Evolutionary conservation across 78 protist species (phyloP).

Genomic region (Dictyostelium purpureum): DNA sequence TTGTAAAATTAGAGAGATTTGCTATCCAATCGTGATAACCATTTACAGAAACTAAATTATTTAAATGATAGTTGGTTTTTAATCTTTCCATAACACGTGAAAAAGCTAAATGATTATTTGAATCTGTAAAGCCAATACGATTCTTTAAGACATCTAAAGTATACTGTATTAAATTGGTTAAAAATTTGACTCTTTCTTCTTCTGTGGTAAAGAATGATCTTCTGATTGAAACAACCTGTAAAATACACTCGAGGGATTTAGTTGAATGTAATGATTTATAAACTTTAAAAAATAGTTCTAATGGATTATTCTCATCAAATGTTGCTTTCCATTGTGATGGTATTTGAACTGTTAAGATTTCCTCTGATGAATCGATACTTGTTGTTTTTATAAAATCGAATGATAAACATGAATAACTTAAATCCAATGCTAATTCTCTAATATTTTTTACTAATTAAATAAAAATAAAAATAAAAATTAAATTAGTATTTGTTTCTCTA

Average conservation of each 20-base stretch:
- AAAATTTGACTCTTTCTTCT: slow-evolving; percentile 50
- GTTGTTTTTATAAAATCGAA: slow-evolving; percentile 55
- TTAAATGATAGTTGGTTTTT: slow-evolving; percentile 56
- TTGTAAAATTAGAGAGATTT: slow-evolving; percentile 39
- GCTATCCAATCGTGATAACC: slow-evolving; percentile 49
- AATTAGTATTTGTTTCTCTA: not conserved
- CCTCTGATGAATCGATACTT: slow-evolving; percentile 41
- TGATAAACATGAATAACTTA: slow-evolving; percentile 42
- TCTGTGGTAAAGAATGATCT: slow-evolving; percentile 49
- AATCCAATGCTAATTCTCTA: slow-evolving; percentile 58
- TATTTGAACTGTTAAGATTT: slow-evolving; percentile 28
- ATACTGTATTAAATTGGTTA: not conserved
- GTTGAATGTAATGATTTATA: slow-evolving; percentile 14
- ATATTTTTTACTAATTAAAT: slow-evolving; percentile 21
- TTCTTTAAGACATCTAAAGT: not conserved
- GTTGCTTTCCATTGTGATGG: slow-evolving; percentile 33
- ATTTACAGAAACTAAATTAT: slow-evolving; percentile 2
- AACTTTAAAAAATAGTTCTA: slow-evolving; percentile 25
- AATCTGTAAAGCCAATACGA: slow-evolving; percentile 29
- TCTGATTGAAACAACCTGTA: slow-evolving; percentile 43
- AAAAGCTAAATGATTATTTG: slow-evolving; percentile 63
- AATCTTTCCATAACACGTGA: slow-evolving; percentile 55
- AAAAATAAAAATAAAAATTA: not conserved
- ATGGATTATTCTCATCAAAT: slow-evolving; percentile 39
- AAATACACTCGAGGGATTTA: slow-evolving; percentile 54